A percentile compares a stretch with the other conserved stretches of the same genome.
Evolutionary conservation across 352 stramenopile species (phyloP).

Genomic region (Pythium volutum): DNA sequence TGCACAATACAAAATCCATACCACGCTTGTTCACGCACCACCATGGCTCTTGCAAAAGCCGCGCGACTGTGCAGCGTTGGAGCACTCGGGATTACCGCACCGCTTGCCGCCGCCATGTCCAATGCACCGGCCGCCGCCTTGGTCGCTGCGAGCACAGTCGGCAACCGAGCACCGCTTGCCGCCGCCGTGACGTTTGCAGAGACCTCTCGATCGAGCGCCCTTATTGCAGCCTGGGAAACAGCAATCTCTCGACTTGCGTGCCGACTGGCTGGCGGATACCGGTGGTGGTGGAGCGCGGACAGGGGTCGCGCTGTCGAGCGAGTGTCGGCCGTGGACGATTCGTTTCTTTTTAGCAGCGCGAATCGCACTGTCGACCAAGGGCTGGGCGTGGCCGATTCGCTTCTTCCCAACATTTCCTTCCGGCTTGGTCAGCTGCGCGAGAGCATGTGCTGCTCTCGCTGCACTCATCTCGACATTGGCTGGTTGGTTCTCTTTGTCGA

Average conservation of each 20-base stretch:
- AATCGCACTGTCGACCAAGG: slow-evolving; percentile 6
- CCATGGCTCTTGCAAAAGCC: slow-evolving; percentile 86
- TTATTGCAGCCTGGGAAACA: slow-evolving; percentile 65
- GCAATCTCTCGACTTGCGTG: slow-evolving; percentile 70
- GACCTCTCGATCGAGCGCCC: slow-evolving; percentile 68
- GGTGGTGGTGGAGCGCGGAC: background rate
- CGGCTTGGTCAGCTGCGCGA: background rate
- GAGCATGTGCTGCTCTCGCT: background rate
- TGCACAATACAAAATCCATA: background rate
- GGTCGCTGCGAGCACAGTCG: slow-evolving; percentile 67
- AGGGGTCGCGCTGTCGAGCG: slow-evolving; percentile 8
- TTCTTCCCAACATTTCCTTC: slow-evolving; percentile 1
- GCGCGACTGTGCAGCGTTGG: slow-evolving; percentile 78
- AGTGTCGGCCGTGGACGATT: background rate
- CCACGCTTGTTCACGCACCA: slow-evolving; percentile 31
- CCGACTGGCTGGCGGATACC: slow-evolving; percentile 21
- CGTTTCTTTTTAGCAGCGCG: slow-evolving; percentile 19
- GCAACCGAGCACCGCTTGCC: slow-evolving; percentile 68
- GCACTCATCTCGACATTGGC: background rate
- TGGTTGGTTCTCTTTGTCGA: slow-evolving; percentile 22
- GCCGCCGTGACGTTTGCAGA: slow-evolving; percentile 85
- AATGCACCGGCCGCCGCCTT: slow-evolving; percentile 85
- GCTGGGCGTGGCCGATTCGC: slow-evolving; percentile 6
- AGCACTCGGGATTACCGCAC: slow-evolving; percentile 55
- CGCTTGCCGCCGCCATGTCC: slow-evolving; percentile 70